A percentile compares a stretch with the other conserved stretches of the same genome.
Conservation (phyloP, 495 filamentous ascomycete genomes). For the Glarea lozoyensis region DNA sequence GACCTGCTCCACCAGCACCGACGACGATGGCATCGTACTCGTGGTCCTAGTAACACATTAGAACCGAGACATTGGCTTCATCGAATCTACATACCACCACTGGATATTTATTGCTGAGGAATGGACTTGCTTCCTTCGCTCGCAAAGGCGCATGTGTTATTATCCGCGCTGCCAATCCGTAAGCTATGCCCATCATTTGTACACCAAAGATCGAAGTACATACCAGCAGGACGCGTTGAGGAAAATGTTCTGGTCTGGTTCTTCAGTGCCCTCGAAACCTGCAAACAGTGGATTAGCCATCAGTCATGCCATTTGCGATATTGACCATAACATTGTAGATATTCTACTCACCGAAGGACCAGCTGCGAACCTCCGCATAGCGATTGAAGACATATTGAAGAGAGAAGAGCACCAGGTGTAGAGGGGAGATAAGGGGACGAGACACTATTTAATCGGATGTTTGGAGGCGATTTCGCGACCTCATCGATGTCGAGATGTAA, state of each 20-base stretch:
- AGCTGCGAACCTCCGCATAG: conserved; percentile 21
- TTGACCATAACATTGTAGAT: no score
- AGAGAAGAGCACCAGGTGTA: conserved; percentile 1
- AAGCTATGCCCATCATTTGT: conserved; percentile 3
- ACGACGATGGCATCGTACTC: conserved; percentile 88
- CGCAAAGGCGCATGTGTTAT: conserved; percentile 76
- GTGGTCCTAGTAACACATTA: conserved; percentile 44
- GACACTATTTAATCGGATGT: neutral
- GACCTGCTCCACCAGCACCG: conserved; percentile 86
- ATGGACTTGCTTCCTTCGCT: conserved; percentile 82
- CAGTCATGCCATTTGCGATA: no score
- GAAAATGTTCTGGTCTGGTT: conserved; percentile 69
- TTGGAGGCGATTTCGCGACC: conserved; percentile 2
- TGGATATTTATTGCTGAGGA: conserved; percentile 78
- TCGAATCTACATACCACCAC: conserved; percentile 81
- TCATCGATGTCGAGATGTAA: conserved; percentile 8
- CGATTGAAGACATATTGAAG: conserved; percentile 23
- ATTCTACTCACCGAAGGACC: conserved; percentile 22
- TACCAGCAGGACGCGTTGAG: conserved; percentile 73
- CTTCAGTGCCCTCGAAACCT: conserved; percentile 40
- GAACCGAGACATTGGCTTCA: no score
- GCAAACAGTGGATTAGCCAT: conserved; percentile 9
- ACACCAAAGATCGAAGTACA: conserved; percentile 30
- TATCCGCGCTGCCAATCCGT: conserved; percentile 52
- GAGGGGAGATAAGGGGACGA: conserved; percentile 10